Conservation (phyloP, 805 yeast species). For the Wickerhamomyces strasburgensis region DNA sequence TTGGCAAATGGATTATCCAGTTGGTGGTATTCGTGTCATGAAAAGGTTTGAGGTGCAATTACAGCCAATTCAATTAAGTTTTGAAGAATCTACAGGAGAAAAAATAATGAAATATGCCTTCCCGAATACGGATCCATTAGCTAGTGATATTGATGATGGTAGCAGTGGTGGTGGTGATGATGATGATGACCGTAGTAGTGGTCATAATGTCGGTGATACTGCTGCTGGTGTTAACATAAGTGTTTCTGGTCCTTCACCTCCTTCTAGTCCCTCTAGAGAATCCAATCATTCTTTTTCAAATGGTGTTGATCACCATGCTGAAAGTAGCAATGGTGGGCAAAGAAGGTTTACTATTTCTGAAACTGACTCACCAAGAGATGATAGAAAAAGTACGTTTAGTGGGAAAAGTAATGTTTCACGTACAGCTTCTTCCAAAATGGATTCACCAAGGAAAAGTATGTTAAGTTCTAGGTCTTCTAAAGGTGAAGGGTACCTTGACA, state of each 20-base stretch:
- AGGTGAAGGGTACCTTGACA: conserved; percentile 10
- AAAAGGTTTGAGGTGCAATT: conserved; percentile 54
- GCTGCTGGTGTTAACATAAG: not conserved
- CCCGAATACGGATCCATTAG: conserved; percentile 38
- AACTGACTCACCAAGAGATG: too few species aligned
- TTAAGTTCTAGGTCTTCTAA: conserved; percentile 8
- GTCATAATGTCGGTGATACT: not conserved
- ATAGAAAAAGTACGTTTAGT: too few species aligned
- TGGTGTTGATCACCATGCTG: not conserved
- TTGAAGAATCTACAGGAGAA: conserved; percentile 68
- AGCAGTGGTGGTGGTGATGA: conserved; percentile 11
- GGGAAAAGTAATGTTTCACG: too few species aligned
- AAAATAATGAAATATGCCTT: conserved; percentile 64
- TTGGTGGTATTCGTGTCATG: conserved; percentile 88
- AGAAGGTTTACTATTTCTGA: too few species aligned
- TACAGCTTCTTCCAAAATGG: not conserved
- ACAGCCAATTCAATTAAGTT: conserved; percentile 62
- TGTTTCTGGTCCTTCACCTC: too few species aligned
- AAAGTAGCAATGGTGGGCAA: not conserved
- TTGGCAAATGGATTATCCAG: conserved; percentile 82
- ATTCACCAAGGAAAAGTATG: conserved; percentile 10
- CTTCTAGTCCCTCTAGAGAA: too few species aligned
- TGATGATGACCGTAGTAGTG: not conserved
- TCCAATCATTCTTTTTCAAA: not conserved
- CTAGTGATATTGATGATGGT: too few species aligned